Evolutionary conservation across 441 rosid species (phyloP).

Genomic region (Omphalea diandra): DNA sequence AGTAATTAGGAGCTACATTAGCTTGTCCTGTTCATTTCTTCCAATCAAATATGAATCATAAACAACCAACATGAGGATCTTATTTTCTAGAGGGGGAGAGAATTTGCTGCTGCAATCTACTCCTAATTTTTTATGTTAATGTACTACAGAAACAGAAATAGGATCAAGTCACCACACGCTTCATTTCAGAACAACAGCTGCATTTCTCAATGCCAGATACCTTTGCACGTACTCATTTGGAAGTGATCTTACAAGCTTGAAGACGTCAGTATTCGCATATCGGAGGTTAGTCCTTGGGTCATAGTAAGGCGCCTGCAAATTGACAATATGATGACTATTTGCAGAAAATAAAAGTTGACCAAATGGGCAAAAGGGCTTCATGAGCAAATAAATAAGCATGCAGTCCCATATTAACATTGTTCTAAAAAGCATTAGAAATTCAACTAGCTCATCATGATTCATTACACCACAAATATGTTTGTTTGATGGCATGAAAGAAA

Average conservation of each 20-base stretch:
- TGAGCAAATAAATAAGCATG: background rate
- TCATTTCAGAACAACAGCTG: slow-evolving; percentile 82
- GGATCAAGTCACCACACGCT: background rate
- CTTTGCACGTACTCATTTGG: slow-evolving; percentile 83
- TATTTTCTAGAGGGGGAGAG: background rate
- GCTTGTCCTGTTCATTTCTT: background rate
- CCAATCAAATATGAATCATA: background rate
- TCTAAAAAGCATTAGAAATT: background rate
- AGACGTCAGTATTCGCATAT: slow-evolving; percentile 73
- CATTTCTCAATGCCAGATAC: slow-evolving; percentile 80
- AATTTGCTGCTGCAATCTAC: background rate
- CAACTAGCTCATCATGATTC: background rate
- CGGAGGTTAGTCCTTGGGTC: slow-evolving; percentile 90
- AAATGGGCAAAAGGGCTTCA: background rate
- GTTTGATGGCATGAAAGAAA: background rate
- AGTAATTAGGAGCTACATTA: background rate
- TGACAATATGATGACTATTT: background rate
- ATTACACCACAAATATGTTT: background rate
- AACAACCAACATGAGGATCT: background rate
- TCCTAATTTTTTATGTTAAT: background rate
- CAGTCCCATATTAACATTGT: background rate
- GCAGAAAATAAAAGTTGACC: background rate
- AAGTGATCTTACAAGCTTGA: slow-evolving; percentile 79
- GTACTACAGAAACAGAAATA: background rate
- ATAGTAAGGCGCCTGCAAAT: slow-evolving; percentile 74